Evolutionary conservation across 2,329 filamentous ascomycete genomes (phyloP).

Genomic region (Cladosporium velox): DNA sequence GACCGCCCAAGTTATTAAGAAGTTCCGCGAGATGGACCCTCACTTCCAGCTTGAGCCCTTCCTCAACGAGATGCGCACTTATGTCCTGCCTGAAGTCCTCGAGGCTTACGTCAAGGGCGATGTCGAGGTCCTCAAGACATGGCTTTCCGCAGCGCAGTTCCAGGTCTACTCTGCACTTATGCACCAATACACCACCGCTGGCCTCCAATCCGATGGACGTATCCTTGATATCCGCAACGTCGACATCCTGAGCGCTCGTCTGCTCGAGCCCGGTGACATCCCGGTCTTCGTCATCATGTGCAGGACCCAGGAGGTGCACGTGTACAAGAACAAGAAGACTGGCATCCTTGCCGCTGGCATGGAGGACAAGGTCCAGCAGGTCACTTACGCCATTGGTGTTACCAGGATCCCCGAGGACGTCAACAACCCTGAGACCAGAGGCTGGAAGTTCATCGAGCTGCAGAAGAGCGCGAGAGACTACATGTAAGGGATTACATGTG

Average conservation of each 20-base stretch:
- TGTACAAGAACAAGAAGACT: conserved; percentile 90
- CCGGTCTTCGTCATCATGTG: conserved; percentile 98
- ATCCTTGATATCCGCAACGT: conserved; percentile 95
- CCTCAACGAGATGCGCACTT: conserved; percentile 91
- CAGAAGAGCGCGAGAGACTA: conserved; percentile 97
- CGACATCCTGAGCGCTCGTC: conserved; percentile 77
- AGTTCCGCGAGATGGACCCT: conserved; percentile 94
- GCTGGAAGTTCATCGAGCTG: conserved; percentile 96
- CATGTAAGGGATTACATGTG: conserved; percentile 49
- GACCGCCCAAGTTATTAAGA: conserved; percentile 96
- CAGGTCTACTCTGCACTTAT: conserved; percentile 96
- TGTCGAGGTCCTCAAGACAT: conserved; percentile 83
- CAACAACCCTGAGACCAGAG: conserved; percentile 92
- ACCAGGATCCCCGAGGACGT: conserved; percentile 93
- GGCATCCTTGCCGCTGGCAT: conserved; percentile 90
- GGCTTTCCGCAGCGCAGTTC: conserved; percentile 95
- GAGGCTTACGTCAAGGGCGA: conserved; percentile 99
- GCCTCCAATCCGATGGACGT: conserved; percentile 89
- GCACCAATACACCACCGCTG: conserved; percentile 91
- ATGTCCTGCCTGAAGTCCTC: conserved; percentile 94
- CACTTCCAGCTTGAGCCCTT: conserved; percentile 94
- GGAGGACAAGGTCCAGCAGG: conserved; percentile 98
- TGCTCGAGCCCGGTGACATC: conserved; percentile 82
- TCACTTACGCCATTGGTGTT: conserved; percentile 96
- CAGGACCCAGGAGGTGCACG: conserved; percentile 95